Base-by-base conservation (phyloP, 2,329 filamentous ascomycete species). In the Colletotrichum musicola region DNA sequence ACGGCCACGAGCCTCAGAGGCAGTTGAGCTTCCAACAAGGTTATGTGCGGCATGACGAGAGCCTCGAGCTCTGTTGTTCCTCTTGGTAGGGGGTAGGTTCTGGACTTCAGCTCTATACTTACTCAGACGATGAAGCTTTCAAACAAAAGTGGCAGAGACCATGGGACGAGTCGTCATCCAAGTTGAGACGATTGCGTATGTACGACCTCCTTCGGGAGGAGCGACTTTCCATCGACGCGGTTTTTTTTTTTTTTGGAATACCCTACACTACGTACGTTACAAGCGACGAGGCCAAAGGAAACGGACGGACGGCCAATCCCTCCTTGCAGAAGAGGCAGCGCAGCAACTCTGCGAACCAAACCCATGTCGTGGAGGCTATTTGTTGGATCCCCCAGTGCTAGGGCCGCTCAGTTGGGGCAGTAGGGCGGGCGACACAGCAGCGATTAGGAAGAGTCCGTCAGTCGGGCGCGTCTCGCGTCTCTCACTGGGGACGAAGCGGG, bases 171-270 rank as follows among this genome's bases (percentile, higher is more conserved):
- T 68, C 65, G 65, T 68, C 65, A 68, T 46, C 49, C 42, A 50
- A 68, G 20, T 60, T 65, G 62, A 30, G 65, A 68, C 49, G 65
- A 68, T 68, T 60, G 62, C 65, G 62, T 68, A 50, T 62, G 57
- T 25, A 25, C 57, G 47, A 53, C 56, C 42, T 62, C 63, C 56
- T 42, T 62, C 63, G 57, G 67, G 20, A 62, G 18, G 22, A 47
- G 42, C 44, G 14, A 51, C 49, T 44, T 44, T 46, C 54, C 50
- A 60, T 47, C 16, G 44, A 20, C 16, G 16, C 13, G 46, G 20
- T 38, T 16, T 51, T 16, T 50, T 22, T 22, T 22, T 22, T 22
- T 22, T 25, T 25, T 25, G 22, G 7, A 35, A 9, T 35, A 35
- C 30, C 10, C 30, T 35, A 35, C 30, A 35, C 7, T 35, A 35